phyloP scores from a whole-genome alignment of 2,329 filamentous ascomycete species.

The Hypomyces rosellus region DNA sequence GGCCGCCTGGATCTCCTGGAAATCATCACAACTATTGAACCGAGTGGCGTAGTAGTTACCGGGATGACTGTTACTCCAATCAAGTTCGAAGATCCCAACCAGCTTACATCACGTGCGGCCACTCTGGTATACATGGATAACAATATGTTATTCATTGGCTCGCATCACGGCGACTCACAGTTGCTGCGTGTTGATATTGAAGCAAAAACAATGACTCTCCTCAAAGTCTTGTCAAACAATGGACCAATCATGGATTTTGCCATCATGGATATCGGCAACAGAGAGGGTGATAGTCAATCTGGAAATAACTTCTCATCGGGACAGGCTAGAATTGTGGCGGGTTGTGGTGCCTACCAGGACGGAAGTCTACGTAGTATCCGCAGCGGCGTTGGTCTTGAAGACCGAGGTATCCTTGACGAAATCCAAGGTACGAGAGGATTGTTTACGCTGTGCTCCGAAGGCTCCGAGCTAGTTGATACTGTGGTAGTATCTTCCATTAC shows the following conservation, averaged over 20 bases:
- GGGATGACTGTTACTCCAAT: conserved; percentile 59
- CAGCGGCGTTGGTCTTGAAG: conserved; percentile 88
- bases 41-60: conserved; percentile 60
- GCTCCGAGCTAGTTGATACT: conserved; percentile 52
- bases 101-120: conserved; percentile 64
- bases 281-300: conserved; percentile 65
- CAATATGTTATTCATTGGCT: conserved; percentile 76
- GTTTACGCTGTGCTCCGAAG: conserved; percentile 55
- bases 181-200: conserved; percentile 55
- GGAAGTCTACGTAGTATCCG: conserved; percentile 84
- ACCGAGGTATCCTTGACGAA: conserved; percentile 74
- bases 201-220: conserved; percentile 47
- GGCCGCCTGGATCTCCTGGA: conserved; percentile 80
- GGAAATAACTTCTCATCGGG: conserved; percentile 92
- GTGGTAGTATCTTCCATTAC: conserved; percentile 75
- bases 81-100: conserved; percentile 20
- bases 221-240: conserved; percentile 70
- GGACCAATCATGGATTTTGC: conserved; percentile 90
- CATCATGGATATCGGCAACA: conserved; percentile 91
- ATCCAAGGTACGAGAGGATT: conserved; percentile 68
- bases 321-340: conserved; percentile 87
- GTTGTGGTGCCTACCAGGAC: conserved; percentile 83
- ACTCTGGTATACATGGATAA: conserved; percentile 71
- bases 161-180: conserved; percentile 89
- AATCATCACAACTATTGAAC: conserved; percentile 60